These are phyloP conservation scores for Cynara cardunculus DNA, from an alignment of 129 eudicot species.

Conservation along the genomic window DNA sequence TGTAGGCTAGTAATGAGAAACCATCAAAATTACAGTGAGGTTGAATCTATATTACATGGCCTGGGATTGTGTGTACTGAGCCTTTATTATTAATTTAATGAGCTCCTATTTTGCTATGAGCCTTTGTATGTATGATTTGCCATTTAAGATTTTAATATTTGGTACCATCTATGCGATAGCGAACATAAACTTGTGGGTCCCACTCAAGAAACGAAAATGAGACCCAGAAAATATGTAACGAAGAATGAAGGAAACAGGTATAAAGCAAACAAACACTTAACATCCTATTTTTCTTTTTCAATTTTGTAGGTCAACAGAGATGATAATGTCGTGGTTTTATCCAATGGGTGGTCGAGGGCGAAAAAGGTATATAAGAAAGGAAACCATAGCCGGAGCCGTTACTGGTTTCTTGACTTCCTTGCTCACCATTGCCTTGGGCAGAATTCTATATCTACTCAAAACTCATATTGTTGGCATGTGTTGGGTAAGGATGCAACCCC, in stretches of 20 bases:
- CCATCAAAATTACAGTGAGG: background rate
- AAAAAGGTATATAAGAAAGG: slow-evolving; percentile 53
- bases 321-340: slow-evolving; percentile 52
- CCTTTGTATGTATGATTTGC: slow-evolving; percentile 1
- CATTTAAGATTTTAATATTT: background rate
- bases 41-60: background rate
- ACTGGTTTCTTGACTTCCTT: slow-evolving; percentile 62
- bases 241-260: slow-evolving; percentile 2
- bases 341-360: slow-evolving; percentile 20
- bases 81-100: background rate
- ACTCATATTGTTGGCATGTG: slow-evolving; percentile 25
- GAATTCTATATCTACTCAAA: slow-evolving; percentile 34
- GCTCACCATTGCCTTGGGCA: slow-evolving; percentile 40
- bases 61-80: background rate
- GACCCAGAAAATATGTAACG: background rate
- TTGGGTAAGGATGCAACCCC: slow-evolving; percentile 17
- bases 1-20: background rate
- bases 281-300: background rate
- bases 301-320: slow-evolving; percentile 57
- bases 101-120: background rate
- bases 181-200: background rate
- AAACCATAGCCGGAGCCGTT: slow-evolving; percentile 48
- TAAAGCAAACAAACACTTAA: slow-evolving; percentile 1
- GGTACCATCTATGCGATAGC: background rate
- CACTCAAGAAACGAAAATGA: background rate